phyloP scores from a whole-genome alignment of 2,329 filamentous ascomycete genomes.

The Hypoxylon sp. region DNA sequence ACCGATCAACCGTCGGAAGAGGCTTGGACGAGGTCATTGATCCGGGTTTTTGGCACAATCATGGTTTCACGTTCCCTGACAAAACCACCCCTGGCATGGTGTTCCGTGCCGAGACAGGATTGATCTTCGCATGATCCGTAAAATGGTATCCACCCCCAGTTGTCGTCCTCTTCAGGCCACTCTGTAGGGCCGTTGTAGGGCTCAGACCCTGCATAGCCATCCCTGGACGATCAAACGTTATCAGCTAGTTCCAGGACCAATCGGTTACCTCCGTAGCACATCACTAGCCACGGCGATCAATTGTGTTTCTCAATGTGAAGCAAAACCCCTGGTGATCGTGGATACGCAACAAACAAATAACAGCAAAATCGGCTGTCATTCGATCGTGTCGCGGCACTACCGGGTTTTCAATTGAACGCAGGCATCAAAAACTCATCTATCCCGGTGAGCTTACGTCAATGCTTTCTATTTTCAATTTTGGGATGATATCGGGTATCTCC shows the following conservation, averaged over 20 bases:
- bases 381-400: constrained; percentile 5
- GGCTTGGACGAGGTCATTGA: constrained; percentile 45
- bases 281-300: constrained; percentile 18
- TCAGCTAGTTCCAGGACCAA: constrained; percentile 38
- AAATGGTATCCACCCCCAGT: constrained; percentile 24
- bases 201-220: constrained; percentile 32
- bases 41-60: constrained; percentile 43
- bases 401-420: constrained; percentile 9
- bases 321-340: constrained; percentile 33
- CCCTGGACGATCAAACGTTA: constrained; percentile 47
- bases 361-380: constrained; percentile 6
- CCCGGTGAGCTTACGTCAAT: constrained; percentile 1
- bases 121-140: constrained; percentile 40
- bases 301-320: constrained; percentile 34
- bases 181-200: constrained; percentile 5
- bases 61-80: constrained; percentile 50
- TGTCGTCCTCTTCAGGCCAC: constrained; percentile 16
- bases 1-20: constrained; percentile 25
- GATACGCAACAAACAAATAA: constrained; percentile 24
- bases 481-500: not conserved
- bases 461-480: not conserved
- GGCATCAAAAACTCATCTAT: constrained; percentile 8
- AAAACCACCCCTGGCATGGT: constrained; percentile 45
- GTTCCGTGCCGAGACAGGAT: constrained; percentile 38
- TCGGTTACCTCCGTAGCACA: constrained; percentile 31